Evolutionary conservation across 805 yeast species (phyloP), one percentile per base, ranked within the genome.

Genomic region (Alloascoidea africana): DNA sequence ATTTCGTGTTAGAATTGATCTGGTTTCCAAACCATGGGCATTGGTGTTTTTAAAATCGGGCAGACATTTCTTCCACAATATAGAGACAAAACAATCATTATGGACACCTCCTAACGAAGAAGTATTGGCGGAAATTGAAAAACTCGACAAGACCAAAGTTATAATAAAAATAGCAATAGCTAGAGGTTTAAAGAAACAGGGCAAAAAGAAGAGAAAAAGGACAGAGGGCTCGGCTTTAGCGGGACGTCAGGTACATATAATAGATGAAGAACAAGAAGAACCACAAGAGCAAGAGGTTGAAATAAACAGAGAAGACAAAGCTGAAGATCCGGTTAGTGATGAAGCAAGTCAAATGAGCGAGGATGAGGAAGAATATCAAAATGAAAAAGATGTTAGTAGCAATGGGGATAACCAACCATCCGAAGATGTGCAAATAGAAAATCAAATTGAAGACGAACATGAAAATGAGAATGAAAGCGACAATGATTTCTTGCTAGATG

Each of bases 21-120:
- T 2, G 35, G 32, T 14, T 18, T 16, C 39, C 1, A 49, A 56
- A 15, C 54, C 51, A 3, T 70, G 74, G 75, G 27, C 40, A 2
- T 40, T 69, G n/a, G 56, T 68, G 1, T 52, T 70, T 16, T 54
- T 64, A 13, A 50, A 52, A 16, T 49, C 54, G 5, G 76, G 74
- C 0, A 39, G 56, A 2, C 61, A 66, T 40, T 68, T 60, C 47
- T 68, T 58, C 35, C 48, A 59, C 40, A 57, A 66, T 43, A 30
- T 18, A 1, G 39, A 32, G 2, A 49, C 59, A 1, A 42, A 48
- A 5, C 41, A 39, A 32, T 58, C 66, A 1, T 38, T 42, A 3
- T 63, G 71, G 69, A 38, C 42, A 16, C 52, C 64, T 4, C 56
- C 59, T 1, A 59, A 57, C 36, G 51, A 47, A 2, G 47, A 46